phyloP scores from a whole-genome alignment of 352 stramenopile genomes.

The Saprolegnia parasitica region DNA sequence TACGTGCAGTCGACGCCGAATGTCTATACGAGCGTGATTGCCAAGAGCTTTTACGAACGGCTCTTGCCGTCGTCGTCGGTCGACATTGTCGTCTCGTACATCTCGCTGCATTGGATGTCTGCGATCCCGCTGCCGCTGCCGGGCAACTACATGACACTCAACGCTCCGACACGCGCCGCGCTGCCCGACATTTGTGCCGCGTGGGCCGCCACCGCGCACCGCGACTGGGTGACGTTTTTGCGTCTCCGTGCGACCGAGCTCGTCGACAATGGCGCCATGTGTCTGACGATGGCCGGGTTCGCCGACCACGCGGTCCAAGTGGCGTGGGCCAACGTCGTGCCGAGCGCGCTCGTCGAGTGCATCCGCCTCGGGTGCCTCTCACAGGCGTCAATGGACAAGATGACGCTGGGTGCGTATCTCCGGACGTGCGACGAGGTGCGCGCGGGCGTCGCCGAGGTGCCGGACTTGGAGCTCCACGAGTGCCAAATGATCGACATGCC shows the following conservation, averaged over 20 bases:
- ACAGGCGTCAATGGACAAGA: conserved; percentile 7
- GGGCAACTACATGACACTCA: conserved; percentile 3
- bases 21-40: conserved; percentile 3
- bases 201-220: background rate
- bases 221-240: background rate
- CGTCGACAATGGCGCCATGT: background rate
- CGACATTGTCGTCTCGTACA: conserved; percentile 4
- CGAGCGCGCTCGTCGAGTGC: background rate
- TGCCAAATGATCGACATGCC: conserved; percentile 10
- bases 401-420: background rate
- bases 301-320: background rate
- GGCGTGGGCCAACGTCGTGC: background rate
- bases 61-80: background rate
- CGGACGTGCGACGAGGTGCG: conserved; percentile 5
- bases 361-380: background rate
- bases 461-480: conserved; percentile 1
- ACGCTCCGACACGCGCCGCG: background rate
- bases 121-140: background rate
- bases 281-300: conserved; percentile 2
- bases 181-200: background rate
- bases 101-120: conserved; percentile 12
- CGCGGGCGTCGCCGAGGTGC: background rate
- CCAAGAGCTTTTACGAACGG: conserved; percentile 13
- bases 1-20: background rate
- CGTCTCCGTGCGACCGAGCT: background rate